Evolutionary conservation across 331 rosid genomes (phyloP), one percentile per base, ranked within the genome.

Genomic region (Malus hybrid): DNA sequence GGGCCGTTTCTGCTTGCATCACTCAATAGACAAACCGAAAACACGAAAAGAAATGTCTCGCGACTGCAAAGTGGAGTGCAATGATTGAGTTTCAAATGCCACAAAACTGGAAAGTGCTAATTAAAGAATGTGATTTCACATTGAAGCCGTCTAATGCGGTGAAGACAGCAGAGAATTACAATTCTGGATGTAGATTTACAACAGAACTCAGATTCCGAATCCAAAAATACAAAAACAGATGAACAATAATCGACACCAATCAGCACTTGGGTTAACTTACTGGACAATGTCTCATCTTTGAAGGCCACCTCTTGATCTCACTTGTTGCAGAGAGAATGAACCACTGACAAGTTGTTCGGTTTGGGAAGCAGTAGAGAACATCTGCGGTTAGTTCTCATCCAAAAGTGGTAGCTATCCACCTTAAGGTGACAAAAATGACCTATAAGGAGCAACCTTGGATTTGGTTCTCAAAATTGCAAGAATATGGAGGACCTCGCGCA

Each of bases 401-500:
- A 22, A 24, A 60, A 61, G 33, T 27, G n/a, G 34, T 27, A 27
- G 8, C 3, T 8, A 60, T 61, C 69, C 42, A 60, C 55, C 27
- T 14, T 27, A 10, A 73, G 3, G 59, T 60, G 28, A 73, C 42
- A 50, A 5, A 60, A 8, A 39, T 42, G 77, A 73, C 59, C 39
- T 39, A 15, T 5, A 36, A 6, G 62, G 42, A 10, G 29, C 28
- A 59, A 5, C 59, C 6, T 22, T 15, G 11, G 29, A 2, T 73
- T 73, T 24, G 69, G 69, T 59, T 73, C 76, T 73, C 69, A 27
- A 28, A 73, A 73, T 6, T 73, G 69, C 19, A 15, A 12, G 10
- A 59, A 59, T 5, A 24, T 9, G 29, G 42, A 39, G 62, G 14
- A 7, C 39, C 27, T 36, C 18, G 39, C 7, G 22, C 16, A 36